A percentile compares a stretch with the other conserved stretches of the same genome.
Evolutionary conservation across 257 asterid species (phyloP).

Genomic region (Scutellaria barbata): DNA sequence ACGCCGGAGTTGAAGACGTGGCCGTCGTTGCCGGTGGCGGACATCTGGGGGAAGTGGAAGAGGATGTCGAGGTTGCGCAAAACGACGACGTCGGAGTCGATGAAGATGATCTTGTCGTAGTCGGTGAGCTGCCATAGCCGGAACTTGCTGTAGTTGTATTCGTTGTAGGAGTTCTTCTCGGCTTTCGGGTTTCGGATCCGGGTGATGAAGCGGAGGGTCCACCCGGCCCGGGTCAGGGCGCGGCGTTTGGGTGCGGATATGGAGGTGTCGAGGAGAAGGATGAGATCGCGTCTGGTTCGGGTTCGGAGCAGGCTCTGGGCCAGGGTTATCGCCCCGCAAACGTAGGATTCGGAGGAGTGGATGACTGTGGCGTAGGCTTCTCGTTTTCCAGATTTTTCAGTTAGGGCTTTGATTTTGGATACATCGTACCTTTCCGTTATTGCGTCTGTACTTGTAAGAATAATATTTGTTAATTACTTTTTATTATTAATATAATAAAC

Average conservation of each 20-base stretch:
- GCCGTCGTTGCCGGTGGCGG: slow-evolving; percentile 82
- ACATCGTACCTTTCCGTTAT: slow-evolving; percentile 54
- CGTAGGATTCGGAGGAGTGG: slow-evolving; percentile 75
- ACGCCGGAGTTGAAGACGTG: slow-evolving; percentile 80
- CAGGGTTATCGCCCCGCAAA: slow-evolving; percentile 79
- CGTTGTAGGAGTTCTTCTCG: slow-evolving; percentile 66
- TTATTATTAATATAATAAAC: no score
- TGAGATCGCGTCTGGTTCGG: slow-evolving; percentile 63
- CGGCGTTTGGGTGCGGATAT: slow-evolving; percentile 55
- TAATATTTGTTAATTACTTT: not conserved
- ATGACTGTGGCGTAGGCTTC: slow-evolving; percentile 86
- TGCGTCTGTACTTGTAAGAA: slow-evolving; percentile 30
- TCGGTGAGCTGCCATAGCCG: slow-evolving; percentile 84
- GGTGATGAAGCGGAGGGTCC: slow-evolving; percentile 69
- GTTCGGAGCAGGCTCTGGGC: slow-evolving; percentile 75
- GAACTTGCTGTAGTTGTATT: slow-evolving; percentile 87
- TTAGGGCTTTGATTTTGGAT: slow-evolving; percentile 42
- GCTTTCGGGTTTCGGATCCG: slow-evolving; percentile 86
- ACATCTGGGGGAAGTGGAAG: slow-evolving; percentile 77
- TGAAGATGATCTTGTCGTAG: slow-evolving; percentile 75
- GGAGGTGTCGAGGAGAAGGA: slow-evolving; percentile 72
- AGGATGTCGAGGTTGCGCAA: slow-evolving; percentile 68
- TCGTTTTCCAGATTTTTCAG: slow-evolving; percentile 29
- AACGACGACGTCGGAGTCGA: slow-evolving; percentile 75
- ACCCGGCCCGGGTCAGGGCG: slow-evolving; percentile 69